Conservation (phyloP, 805 yeast genomes). For the Alloascoidea africana region DNA sequence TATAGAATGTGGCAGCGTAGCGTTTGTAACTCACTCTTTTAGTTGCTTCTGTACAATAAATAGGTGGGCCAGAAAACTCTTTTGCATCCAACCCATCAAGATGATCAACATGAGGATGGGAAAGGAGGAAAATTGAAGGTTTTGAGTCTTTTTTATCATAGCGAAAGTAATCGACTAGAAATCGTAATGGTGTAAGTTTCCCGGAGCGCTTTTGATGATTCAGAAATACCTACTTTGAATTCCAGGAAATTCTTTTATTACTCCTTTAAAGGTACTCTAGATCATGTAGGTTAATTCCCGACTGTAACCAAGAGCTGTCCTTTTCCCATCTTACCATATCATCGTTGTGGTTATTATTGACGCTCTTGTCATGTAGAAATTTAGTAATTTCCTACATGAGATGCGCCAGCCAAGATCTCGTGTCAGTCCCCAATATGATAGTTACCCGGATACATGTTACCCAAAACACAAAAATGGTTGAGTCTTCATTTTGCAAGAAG, state of each 20-base stretch:
- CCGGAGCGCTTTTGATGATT: slow-evolving; percentile 13
- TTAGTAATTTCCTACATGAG: too few relatives aligned
- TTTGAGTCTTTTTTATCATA: slow-evolving; percentile 6
- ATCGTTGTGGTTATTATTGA: too few relatives aligned
- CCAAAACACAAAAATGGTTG: too few relatives aligned
- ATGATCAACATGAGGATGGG: slow-evolving; percentile 45
- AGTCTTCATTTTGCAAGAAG: too few relatives aligned
- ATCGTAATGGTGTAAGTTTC: slow-evolving; percentile 7
- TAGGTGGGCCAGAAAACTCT: slow-evolving; percentile 21
- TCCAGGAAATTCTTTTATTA: slow-evolving; percentile 31
- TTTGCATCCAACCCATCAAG: slow-evolving; percentile 26
- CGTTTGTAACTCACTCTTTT: slow-evolving; percentile 8
- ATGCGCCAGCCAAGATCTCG: too few relatives aligned
- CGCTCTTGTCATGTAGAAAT: too few relatives aligned
- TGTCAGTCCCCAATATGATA: too few relatives aligned
- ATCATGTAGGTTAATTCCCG: too few relatives aligned
- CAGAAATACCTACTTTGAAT: slow-evolving; percentile 24
- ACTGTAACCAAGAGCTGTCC: too few relatives aligned
- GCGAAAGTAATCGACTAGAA: slow-evolving; percentile 17
- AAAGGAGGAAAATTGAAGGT: slow-evolving; percentile 21
- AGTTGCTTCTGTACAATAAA: slow-evolving; percentile 33
- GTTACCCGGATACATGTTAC: too few relatives aligned
- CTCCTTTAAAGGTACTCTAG: slow-evolving; percentile 26
- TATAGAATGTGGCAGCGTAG: too few relatives aligned
- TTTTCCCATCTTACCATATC: too few relatives aligned